A percentile compares a stretch with the other conserved stretches of the same genome.
Conservation (phyloP, 306 rosid species). For the Begonia peltatifolia region DNA sequence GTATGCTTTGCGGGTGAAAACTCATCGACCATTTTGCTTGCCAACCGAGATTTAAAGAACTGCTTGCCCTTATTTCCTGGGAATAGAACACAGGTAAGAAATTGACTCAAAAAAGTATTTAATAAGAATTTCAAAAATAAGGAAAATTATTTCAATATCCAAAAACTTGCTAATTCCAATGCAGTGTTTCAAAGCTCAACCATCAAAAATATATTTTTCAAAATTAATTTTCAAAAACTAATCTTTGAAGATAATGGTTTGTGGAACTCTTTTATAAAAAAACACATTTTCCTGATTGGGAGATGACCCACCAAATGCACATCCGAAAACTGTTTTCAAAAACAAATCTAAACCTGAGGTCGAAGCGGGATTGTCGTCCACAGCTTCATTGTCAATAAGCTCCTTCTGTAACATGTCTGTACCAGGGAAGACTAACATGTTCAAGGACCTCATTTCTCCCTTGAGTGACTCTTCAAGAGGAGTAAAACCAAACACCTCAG, state of each 20-base stretch:
- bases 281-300: no score
- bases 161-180: no score
- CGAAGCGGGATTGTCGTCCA: constrained; percentile 24
- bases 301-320: no score
- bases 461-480: constrained; percentile 59
- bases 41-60: constrained; percentile 15
- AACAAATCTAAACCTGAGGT: constrained; percentile 15
- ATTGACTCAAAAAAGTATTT: no score
- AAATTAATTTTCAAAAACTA: no score
- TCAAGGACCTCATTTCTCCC: constrained; percentile 60
- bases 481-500: constrained; percentile 62
- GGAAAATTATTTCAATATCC: no score
- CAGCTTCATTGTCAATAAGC: constrained; percentile 30
- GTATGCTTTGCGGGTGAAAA: constrained; percentile 30
- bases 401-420: constrained; percentile 90
- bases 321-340: no score
- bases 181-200: no score
- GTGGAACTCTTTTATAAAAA: no score
- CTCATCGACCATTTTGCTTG: constrained; percentile 20
- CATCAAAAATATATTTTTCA: no score
- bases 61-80: constrained; percentile 21
- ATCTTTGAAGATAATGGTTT: background rate
- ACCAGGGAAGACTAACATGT: constrained; percentile 94
- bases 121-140: no score
- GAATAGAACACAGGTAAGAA: background rate